Conservation (phyloP, 306 rosid genomes). For the Gastrolobium villosum region DNA sequence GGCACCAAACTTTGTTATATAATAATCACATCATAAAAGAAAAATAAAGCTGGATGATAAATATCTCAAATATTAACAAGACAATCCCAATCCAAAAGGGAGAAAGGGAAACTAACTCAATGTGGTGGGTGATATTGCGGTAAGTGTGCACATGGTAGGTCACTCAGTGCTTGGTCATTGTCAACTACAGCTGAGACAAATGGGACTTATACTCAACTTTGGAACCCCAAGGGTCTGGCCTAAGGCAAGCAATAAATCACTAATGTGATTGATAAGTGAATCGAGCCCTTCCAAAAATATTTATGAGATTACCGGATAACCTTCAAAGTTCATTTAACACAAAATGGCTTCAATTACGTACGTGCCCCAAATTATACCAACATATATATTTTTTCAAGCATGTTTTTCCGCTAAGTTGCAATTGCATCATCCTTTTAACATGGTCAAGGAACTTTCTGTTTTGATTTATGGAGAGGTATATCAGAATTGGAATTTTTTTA, state of each 20-base stretch:
- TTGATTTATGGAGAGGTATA: not conserved
- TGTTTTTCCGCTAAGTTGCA: not conserved
- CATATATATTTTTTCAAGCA: not conserved
- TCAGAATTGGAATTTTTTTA: no score
- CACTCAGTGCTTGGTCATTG: not conserved
- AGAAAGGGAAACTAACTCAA: not conserved
- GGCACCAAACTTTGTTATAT: not conserved
- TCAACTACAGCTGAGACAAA: slow-evolving; percentile 18
- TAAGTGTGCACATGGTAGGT: no score
- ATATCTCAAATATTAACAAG: not conserved
- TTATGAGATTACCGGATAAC: not conserved
- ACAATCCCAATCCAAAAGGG: not conserved
- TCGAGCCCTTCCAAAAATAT: not conserved
- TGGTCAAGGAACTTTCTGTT: not conserved
- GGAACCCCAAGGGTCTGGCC: not conserved
- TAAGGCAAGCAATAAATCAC: not conserved
- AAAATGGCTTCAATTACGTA: not conserved
- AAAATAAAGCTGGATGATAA: not conserved
- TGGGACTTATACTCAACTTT: slow-evolving; percentile 13
- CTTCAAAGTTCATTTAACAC: not conserved
- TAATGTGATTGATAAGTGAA: not conserved
- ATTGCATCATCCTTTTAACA: not conserved
- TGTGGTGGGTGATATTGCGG: no score
- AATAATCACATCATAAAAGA: not conserved
- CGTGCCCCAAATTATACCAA: not conserved